A percentile compares a stretch with the other conserved stretches of the same genome.
Evolutionary conservation across 2,329 filamentous ascomycete species (phyloP).

Genomic region (Ascochyta lentis): DNA sequence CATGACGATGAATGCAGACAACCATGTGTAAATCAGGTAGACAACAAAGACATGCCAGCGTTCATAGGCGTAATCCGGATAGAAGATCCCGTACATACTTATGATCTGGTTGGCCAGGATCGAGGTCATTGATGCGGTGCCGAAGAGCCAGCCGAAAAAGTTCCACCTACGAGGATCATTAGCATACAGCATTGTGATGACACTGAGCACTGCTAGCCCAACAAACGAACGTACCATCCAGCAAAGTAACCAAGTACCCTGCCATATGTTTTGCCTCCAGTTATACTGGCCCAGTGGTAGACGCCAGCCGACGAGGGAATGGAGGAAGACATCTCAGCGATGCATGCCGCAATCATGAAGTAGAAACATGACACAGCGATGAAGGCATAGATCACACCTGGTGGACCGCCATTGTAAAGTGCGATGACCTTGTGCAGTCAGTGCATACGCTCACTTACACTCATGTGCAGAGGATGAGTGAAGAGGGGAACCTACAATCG

Average conservation of each 20-base stretch:
- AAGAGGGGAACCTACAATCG: conserved; percentile 46
- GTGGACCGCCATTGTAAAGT: conserved; percentile 55
- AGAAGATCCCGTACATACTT: conserved; percentile 58
- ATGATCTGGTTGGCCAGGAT: conserved; percentile 56
- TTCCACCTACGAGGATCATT: conserved; percentile 52
- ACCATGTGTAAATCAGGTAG: conserved; percentile 57
- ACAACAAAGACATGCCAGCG: conserved; percentile 61
- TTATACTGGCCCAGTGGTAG: conserved; percentile 62
- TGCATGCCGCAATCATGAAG: conserved; percentile 57
- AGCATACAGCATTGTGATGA: not conserved
- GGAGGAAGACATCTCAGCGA: conserved; percentile 59
- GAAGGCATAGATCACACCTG: conserved; percentile 57
- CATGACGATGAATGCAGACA: conserved; percentile 55
- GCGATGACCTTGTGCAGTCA: conserved; percentile 43
- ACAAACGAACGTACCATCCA: conserved; percentile 48
- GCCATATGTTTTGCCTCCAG: conserved; percentile 56
- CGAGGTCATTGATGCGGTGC: conserved; percentile 50
- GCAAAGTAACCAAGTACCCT: conserved; percentile 58
- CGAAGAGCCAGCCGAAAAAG: conserved; percentile 59
- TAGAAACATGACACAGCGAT: conserved; percentile 60
- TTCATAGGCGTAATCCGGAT: conserved; percentile 54
- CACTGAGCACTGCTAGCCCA: not conserved
- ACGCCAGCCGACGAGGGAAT: conserved; percentile 55
- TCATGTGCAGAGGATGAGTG: not conserved
- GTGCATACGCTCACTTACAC: not conserved